Conservation (phyloP, 2,329 filamentous ascomycete species). For the Alternaria arborescens region DNA sequence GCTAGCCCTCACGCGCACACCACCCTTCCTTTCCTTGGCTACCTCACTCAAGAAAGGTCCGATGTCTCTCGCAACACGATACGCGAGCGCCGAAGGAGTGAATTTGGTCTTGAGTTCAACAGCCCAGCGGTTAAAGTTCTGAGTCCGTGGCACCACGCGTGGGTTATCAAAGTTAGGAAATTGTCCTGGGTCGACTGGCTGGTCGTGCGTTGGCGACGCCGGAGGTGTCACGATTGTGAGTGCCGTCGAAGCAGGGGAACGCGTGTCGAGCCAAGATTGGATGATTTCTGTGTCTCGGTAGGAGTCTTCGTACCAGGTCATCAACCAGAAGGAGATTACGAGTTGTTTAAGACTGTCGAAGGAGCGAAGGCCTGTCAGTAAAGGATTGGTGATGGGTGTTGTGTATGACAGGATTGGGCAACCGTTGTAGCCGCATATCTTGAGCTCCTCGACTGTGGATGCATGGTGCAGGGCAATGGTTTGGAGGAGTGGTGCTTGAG, state of each 20-base stretch:
- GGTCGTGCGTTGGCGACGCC: constrained; percentile 29
- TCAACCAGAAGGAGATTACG: constrained; percentile 54
- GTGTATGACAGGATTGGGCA: constrained; percentile 52
- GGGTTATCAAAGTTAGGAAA: constrained; percentile 34
- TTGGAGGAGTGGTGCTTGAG: constrained; percentile 52
- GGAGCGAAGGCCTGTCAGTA: constrained; percentile 52
- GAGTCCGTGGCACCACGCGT: constrained; percentile 20
- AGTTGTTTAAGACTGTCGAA: constrained; percentile 55
- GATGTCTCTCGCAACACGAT: constrained; percentile 52
- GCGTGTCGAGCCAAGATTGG: constrained; percentile 54
- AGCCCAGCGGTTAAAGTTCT: constrained; percentile 53
- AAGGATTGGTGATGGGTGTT: constrained; percentile 49
- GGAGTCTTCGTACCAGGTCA: constrained; percentile 51
- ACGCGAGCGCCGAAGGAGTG: constrained; percentile 52
- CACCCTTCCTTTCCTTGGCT: constrained; percentile 53
- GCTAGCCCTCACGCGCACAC: constrained; percentile 56
- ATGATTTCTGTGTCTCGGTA: constrained; percentile 56
- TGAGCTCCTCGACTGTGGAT: constrained; percentile 54
- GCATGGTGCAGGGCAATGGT: constrained; percentile 54
- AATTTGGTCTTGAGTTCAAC: constrained; percentile 52
- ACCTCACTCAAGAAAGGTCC: constrained; percentile 51
- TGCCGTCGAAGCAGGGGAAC: constrained; percentile 51
- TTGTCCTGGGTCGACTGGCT: constrained; percentile 38
- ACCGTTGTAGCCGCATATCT: constrained; percentile 59
- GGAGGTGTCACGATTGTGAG: constrained; percentile 48